These are phyloP conservation scores for Claviceps citrina DNA, from an alignment of 2,329 filamentous ascomycete species.

Conservation along the genomic window DNA sequence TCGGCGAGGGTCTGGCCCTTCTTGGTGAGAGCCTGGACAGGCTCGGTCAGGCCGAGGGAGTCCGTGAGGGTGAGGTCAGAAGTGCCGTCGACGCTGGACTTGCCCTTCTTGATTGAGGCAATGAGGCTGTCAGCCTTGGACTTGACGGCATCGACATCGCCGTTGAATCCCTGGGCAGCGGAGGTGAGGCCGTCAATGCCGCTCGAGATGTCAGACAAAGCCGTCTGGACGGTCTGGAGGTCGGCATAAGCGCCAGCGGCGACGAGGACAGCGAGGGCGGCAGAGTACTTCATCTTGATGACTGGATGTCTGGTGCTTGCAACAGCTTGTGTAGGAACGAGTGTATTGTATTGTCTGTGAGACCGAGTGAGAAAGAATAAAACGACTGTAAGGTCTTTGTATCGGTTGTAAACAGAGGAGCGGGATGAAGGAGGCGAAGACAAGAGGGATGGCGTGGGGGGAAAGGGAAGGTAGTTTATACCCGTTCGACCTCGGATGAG, in stretches of 20 bases:
- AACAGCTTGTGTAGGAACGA: constrained; percentile 5
- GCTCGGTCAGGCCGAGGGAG: constrained; percentile 8
- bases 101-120: constrained; percentile 9
- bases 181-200: constrained; percentile 11
- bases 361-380: constrained; percentile 1
- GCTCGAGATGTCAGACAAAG: constrained; percentile 4
- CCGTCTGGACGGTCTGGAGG: constrained; percentile 6
- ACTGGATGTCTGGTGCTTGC: not conserved
- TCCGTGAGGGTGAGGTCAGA: constrained; percentile 7
- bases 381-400: constrained; percentile 1
- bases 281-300: constrained; percentile 10
- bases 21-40: constrained; percentile 12
- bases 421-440: constrained; percentile 1
- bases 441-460: not conserved
- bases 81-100: constrained; percentile 7
- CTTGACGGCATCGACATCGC: constrained; percentile 9
- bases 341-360: no score
- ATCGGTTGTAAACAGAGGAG: not conserved
- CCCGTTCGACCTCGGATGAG: not conserved
- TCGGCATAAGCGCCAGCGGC: constrained; percentile 9
- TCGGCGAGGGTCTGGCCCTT: constrained; percentile 12
- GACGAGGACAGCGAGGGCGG: constrained; percentile 6
- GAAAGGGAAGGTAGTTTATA: constrained; percentile 4
- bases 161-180: constrained; percentile 13
- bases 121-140: constrained; percentile 11